Percentiles rank a stretch among this genome's conserved stretches.
Evolutionary conservation across 257 asterid species (phyloP).

Genomic region (Plantago ovata): DNA sequence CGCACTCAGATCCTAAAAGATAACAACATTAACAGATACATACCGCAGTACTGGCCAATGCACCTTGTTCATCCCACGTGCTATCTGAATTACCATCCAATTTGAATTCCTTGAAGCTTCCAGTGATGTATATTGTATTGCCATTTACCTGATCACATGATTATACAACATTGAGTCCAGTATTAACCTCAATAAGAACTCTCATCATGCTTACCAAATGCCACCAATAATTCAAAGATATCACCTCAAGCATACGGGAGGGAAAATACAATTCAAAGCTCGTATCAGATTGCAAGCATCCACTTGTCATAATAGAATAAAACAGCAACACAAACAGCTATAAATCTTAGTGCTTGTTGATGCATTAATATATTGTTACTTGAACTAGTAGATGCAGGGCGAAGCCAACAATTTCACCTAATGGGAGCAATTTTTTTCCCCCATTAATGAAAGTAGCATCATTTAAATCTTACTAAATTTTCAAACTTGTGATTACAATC

Average conservation of each 20-base stretch:
- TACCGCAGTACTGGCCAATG: slow-evolving; percentile 78
- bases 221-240: background rate
- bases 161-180: slow-evolving; percentile 13
- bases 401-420: background rate
- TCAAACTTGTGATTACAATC: too few relatives aligned
- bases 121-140: slow-evolving; percentile 74
- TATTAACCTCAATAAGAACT: background rate
- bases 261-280: too few relatives aligned
- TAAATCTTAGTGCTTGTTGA: too few relatives aligned
- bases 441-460: too few relatives aligned
- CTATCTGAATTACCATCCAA: slow-evolving; percentile 52
- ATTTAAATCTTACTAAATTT: too few relatives aligned
- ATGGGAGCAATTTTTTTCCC: background rate
- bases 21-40: slow-evolving; percentile 27
- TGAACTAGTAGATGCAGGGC: background rate
- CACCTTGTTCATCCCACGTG: slow-evolving; percentile 81
- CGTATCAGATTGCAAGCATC: too few relatives aligned
- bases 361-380: too few relatives aligned
- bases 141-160: slow-evolving; percentile 73
- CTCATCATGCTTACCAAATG: background rate
- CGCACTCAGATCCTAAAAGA: slow-evolving; percentile 15
- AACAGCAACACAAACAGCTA: too few relatives aligned
- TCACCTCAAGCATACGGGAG: too few relatives aligned
- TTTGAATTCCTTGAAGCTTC: slow-evolving; percentile 84
- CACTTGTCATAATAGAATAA: too few relatives aligned